phyloP scores from a whole-genome alignment of 139 green algal species.

The Coccomyxa sp. region DNA sequence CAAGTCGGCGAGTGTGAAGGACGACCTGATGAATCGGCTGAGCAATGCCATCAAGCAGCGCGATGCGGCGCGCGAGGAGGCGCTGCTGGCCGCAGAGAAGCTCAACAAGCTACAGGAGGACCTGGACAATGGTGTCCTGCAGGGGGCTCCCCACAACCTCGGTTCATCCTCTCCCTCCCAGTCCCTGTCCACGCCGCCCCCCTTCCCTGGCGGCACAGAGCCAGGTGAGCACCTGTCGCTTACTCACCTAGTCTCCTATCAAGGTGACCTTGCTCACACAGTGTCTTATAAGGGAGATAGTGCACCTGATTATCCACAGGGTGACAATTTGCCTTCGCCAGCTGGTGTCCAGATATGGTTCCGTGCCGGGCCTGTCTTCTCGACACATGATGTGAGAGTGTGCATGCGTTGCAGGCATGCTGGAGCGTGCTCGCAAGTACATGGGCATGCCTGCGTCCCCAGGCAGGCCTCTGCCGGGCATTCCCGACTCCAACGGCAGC shows the following conservation, averaged over 20 bases:
- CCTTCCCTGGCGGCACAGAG: not conserved
- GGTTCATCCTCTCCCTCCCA: not conserved
- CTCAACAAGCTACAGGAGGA: slow-evolving; percentile 49
- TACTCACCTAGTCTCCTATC: too few species aligned
- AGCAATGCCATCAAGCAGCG: slow-evolving; percentile 82
- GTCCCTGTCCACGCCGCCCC: not conserved
- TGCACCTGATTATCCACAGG: too few species aligned
- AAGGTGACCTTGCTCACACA: too few species aligned
- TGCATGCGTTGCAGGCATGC: slow-evolving; percentile 1
- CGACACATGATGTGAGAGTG: too few species aligned
- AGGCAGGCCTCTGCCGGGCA: not conserved
- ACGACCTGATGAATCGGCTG: slow-evolving; percentile 56
- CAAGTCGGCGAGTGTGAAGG: slow-evolving; percentile 15
- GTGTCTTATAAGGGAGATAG: too few species aligned
- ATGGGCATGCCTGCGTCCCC: slow-evolving; percentile 3
- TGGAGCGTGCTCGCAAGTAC: slow-evolving; percentile 9
- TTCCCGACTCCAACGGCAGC: not conserved
- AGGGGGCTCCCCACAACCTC: not conserved
- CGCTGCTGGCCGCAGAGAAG: slow-evolving; percentile 38
- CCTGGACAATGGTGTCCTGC: slow-evolving; percentile 18
- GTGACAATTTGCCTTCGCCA: too few species aligned
- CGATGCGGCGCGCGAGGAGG: slow-evolving; percentile 76
- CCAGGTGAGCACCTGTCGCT: not conserved
- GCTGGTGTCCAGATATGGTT: too few species aligned
- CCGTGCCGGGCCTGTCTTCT: too few species aligned